Conservation (phyloP, 306 rosid genomes). For the Begonia masoniana region DNA sequence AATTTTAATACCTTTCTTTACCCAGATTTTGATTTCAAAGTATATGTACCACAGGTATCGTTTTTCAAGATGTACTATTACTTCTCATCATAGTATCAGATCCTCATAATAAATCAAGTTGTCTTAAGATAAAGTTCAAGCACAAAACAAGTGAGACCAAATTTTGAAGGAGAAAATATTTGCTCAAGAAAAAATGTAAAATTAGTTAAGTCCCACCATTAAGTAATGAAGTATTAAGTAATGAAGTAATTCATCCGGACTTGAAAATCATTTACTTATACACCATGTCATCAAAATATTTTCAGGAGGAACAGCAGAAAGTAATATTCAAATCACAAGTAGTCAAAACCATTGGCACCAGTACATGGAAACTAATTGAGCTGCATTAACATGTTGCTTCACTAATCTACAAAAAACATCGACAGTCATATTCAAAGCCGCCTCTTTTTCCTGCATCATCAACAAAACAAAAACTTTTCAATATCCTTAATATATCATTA, state of each 20-base stretch:
- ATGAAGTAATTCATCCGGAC: neutral
- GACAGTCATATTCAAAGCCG: slow-evolving; percentile 82
- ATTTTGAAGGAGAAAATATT: too few relatives aligned
- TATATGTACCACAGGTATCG: too few relatives aligned
- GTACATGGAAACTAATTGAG: slow-evolving; percentile 92
- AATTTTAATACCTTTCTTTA: too few relatives aligned
- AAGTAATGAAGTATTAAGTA: too few relatives aligned
- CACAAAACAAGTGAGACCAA: too few relatives aligned
- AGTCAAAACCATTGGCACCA: slow-evolving; percentile 17
- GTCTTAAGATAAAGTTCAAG: too few relatives aligned
- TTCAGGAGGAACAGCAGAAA: neutral
- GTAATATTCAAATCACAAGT: slow-evolving; percentile 12
- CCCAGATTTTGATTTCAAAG: too few relatives aligned
- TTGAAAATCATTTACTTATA: neutral
- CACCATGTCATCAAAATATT: neutral
- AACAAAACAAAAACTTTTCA: neutral
- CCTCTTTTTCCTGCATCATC: slow-evolving; percentile 90
- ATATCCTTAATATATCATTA: neutral
- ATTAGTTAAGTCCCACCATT: too few relatives aligned
- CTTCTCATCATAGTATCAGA: too few relatives aligned
- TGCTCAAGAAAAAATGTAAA: too few relatives aligned
- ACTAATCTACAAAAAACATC: slow-evolving; percentile 98
- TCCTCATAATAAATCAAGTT: too few relatives aligned
- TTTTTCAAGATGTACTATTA: too few relatives aligned
- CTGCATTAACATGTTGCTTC: slow-evolving; percentile 76